phyloP scores from a whole-genome alignment of 495 filamentous ascomycete genomes.

The Aspergillus kassunensis region DNA sequence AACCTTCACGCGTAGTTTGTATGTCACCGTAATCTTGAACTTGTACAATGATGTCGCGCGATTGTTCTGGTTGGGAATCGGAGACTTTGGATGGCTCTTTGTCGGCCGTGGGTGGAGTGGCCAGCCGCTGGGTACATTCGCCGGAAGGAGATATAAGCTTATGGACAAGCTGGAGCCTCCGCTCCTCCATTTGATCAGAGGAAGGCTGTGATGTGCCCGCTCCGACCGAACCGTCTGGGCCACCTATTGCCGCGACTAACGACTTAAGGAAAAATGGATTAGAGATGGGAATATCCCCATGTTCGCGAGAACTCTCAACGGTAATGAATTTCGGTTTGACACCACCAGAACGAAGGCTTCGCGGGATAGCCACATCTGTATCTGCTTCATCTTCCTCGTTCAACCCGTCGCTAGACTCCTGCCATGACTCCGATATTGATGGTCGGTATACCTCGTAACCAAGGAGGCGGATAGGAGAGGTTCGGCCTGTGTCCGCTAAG shows the following conservation, averaged over 20 bases:
- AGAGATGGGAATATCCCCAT: slow-evolving; percentile 34
- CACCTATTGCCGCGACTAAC: slow-evolving; percentile 35
- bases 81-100: slow-evolving; percentile 3
- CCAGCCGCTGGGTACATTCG: slow-evolving; percentile 8
- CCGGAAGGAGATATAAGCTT: slow-evolving; percentile 29
- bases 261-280: slow-evolving; percentile 35
- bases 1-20: slow-evolving; percentile 56
- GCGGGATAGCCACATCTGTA: slow-evolving; percentile 27
- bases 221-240: slow-evolving; percentile 24
- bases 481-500: slow-evolving; percentile 34
- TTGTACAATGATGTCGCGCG: slow-evolving; percentile 61
- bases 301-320: slow-evolving; percentile 33
- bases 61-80: slow-evolving; percentile 13
- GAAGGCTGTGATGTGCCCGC: slow-evolving; percentile 11
- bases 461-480: slow-evolving; percentile 49
- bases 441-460: slow-evolving; percentile 59
- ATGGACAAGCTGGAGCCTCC: slow-evolving; percentile 36
- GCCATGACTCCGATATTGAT: slow-evolving; percentile 22
- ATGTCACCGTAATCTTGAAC: slow-evolving; percentile 79
- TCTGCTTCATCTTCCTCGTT: slow-evolving; percentile 41
- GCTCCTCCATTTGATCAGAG: slow-evolving; percentile 22
- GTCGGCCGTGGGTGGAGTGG: neutral
- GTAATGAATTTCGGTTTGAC: slow-evolving; percentile 35
- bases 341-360: slow-evolving; percentile 17
- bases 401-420: slow-evolving; percentile 33